These are phyloP conservation scores for Lathyrus tuberosus DNA, from an alignment of 306 rosid genomes.

Conservation along the genomic window DNA sequence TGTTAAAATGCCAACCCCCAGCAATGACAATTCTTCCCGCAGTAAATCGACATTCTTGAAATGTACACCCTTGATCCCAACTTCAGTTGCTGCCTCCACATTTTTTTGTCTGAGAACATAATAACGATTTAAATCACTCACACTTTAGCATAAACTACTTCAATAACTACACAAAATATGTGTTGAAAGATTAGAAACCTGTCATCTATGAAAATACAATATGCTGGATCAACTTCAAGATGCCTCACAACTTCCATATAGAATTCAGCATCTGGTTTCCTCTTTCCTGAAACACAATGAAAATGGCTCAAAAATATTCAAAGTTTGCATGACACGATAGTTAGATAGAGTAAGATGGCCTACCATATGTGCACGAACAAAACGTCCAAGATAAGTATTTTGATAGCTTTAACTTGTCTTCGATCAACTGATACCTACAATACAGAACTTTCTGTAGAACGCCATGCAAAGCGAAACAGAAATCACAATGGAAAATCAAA, in stretches of 20 bases:
- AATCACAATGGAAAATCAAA: slow-evolving; percentile 23
- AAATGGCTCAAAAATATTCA: slow-evolving; percentile 19
- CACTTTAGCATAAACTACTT: slow-evolving; percentile 12
- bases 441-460: slow-evolving; percentile 29
- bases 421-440: slow-evolving; percentile 82
- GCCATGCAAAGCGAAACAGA: slow-evolving; percentile 34
- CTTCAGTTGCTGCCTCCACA: slow-evolving; percentile 78
- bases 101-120: slow-evolving; percentile 57
- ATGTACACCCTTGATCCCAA: slow-evolving; percentile 75
- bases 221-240: slow-evolving; percentile 67
- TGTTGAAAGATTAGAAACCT: slow-evolving; percentile 55
- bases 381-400: slow-evolving; percentile 92
- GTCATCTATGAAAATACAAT: slow-evolving; percentile 84
- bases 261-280: slow-evolving; percentile 87
- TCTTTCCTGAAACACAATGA: slow-evolving; percentile 70
- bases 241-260: slow-evolving; percentile 66
- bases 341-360: slow-evolving; percentile 11
- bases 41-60: slow-evolving; percentile 63
- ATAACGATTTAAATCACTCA: slow-evolving; percentile 5
- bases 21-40: slow-evolving; percentile 55
- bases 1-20: slow-evolving; percentile 59
- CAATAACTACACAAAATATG: background rate
- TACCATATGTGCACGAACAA: slow-evolving; percentile 75
- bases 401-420: slow-evolving; percentile 74
- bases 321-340: slow-evolving; percentile 23